Base-by-base conservation (phyloP, 768 basidiomycete species). In the Lactarius akahatsu region DNA sequence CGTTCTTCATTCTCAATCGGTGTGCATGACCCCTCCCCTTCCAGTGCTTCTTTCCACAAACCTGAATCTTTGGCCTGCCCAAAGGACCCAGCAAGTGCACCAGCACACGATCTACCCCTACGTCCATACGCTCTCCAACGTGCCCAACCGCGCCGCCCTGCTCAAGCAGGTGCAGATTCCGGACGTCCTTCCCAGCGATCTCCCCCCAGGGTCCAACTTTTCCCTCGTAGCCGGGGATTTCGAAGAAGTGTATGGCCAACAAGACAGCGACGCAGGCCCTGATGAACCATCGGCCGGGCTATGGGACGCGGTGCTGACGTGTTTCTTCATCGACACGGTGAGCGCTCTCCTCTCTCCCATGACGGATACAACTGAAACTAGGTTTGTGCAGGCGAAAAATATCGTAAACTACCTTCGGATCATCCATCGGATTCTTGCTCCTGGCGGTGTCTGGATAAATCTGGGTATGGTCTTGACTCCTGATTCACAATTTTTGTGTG, bases 321-420 rank as follows among this genome's bases (percentile, higher is more conserved):
- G 94, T 74, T 98, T 98, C 82, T 98, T 98, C 80, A 89, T 98
- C 59, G 96, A 99, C 73, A 97, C 95, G 4, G 94, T 94, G 71
- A 68, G 83, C 72, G 1, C 8, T 38, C 38, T 62, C 45, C 34
- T 6, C 20, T 60, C 28, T n/a, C n/a, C n/a, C n/a, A n/a, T n/a
- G n/a, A n/a, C n/a, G n/a, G n/a, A n/a, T n/a, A n/a, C n/a, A n/a
- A 4, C 57, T 61, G 50, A 54, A 43, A 47, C 57, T 61, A 32
- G 23, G 8, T 34, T 16, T 23, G 26, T 15, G 52, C 43, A 95
- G 91, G 93, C 94, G 1, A 91, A 95, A 73, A 96, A 98, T 74
- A 86, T 98, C 40, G 85, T 96, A 20, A 91, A 90, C 66, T 98
- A 96, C 74, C 82, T 98, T 16, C 86, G 89, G n/a, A 86, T 91